Evolutionary conservation across 257 asterid genomes (phyloP).

Genomic region (Cruciata laevipes): DNA sequence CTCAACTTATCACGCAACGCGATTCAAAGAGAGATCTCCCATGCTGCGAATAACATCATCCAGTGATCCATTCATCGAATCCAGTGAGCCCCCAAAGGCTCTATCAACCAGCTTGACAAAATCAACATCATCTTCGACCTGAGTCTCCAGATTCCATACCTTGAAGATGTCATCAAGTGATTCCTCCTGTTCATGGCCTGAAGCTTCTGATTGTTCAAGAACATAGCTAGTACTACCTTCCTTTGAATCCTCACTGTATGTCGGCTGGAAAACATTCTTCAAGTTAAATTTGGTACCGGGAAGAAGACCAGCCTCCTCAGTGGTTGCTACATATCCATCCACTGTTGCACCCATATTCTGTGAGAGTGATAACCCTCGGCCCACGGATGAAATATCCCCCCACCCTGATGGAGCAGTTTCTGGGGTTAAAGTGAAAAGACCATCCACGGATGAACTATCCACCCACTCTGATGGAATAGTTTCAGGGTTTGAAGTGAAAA

Average conservation of each 20-base stretch:
- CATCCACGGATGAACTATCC: not conserved
- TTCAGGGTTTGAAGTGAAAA: not conserved
- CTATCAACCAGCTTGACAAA: constrained; percentile 22
- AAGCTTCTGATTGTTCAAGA: constrained; percentile 22
- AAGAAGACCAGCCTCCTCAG: constrained; percentile 20
- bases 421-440: not conserved
- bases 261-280: constrained; percentile 44
- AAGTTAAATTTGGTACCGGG: constrained; percentile 33
- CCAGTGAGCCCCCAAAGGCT: constrained; percentile 25
- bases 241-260: constrained; percentile 38
- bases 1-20: not conserved
- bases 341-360: constrained; percentile 1
- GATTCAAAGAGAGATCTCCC: constrained; percentile 46
- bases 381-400: not conserved
- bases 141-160: constrained; percentile 39
- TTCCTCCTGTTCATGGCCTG: constrained; percentile 17
- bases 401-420: constrained; percentile 10
- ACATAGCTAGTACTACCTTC: constrained; percentile 21
- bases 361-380: not conserved
- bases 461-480: not conserved
- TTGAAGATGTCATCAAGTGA: constrained; percentile 29
- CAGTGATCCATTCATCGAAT: constrained; percentile 21
- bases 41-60: constrained; percentile 50
- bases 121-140: constrained; percentile 30
- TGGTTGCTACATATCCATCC: constrained; percentile 7